Evolutionary conservation across 2,329 filamentous ascomycete genomes (phyloP), one percentile per base, ranked within the genome.

Genomic region (Kalmusia sp.): DNA sequence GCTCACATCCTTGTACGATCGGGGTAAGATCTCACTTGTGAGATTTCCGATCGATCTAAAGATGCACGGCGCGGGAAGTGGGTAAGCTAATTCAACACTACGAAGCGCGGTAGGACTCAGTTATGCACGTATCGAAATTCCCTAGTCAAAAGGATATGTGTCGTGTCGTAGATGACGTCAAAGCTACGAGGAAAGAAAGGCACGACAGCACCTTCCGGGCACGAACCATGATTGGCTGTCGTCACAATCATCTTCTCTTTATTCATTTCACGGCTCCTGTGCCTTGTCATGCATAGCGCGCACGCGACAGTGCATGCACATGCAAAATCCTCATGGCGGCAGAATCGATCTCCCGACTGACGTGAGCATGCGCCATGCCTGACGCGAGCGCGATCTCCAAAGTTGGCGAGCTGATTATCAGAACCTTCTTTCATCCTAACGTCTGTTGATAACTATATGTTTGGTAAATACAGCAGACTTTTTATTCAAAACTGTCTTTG

Each of bases 311-410:
- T 47, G 24, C 31, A 37, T 28, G 28, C 37, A 7, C 44, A 37
- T 47, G 27, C 27, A 33, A 3, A 17, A 49, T 24, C 31, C 19
- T 4, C 45, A 33, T 38, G 9, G 15, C 33, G 24, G 25, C 2
- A 31, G n/a, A 27, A 11, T 11, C 8, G 17, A 25, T n/a, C 19
- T 39, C 14, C 24, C 25, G 31, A 37, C 45, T 53, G 51, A 53
- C 51, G 45, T 53, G 37, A 53, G 45, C 38, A 35, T 21, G 51
- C 39, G 28, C 15, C 22, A 31, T 31, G 43, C 31, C 21, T 41
- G 28, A 50, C 47, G 21, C 47, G 27, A 50, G 37, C 28, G 25
- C 30, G 9, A 28, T 49, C 25, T 24, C 9, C 17, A 35, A 30
- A 7, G 27, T 21, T 15, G 14, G 27, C 27, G 9, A 43, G 39